Base-by-base conservation (phyloP, 2,329 filamentous ascomycete genomes). In the Hypoxylon rubiginosum region DNA sequence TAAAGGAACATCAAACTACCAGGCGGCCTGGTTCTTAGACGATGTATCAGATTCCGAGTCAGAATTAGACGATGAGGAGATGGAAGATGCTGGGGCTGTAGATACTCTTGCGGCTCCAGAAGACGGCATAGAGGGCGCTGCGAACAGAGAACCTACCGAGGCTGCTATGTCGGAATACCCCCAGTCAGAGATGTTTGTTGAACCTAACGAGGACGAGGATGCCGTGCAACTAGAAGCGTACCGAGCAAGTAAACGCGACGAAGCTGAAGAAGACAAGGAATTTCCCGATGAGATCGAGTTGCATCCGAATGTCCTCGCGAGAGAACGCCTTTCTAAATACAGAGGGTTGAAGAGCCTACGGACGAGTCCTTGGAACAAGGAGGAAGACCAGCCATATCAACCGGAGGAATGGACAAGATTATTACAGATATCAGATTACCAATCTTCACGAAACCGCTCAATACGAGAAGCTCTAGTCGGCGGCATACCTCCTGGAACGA, bases 261-360 rank as follows among this genome's bases (percentile, higher is more conserved):
- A 97, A 72, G 93, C 90, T 3, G 88, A 94, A 53, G 94, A 98
- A 13, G 96, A 99, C 78, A 88, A 92, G 58, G 95, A 98, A 78
- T 99, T 98, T 79, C 96, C 96, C 0, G 96, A 99, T 71, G 96
- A 99, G 79, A 96, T 99, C 62, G 97, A 99, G 79, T 84, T 99
- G 57, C 93, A 92, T 71, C 96, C 97, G 0, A 88, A 95, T 57
- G 93, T 97, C 3, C 85, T 93, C 48, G 96, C 96, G 0, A 85
- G 93, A 55, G 96, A 99, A 80, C 87, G 96, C 48, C 82, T 99
- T 58, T 88, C 91, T 8, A 88, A 92, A 64, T 99, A 97, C 80
- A 87, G 96, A 75, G 96, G 96, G 45, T 81, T 99, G 70, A 99
- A 98, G 85, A 97, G 92, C 77, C 80, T 98, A 66, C 90, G 93